Base-by-base conservation (phyloP, 1,284 basidiomycete genomes). In the Omphalotus olearius region DNA sequence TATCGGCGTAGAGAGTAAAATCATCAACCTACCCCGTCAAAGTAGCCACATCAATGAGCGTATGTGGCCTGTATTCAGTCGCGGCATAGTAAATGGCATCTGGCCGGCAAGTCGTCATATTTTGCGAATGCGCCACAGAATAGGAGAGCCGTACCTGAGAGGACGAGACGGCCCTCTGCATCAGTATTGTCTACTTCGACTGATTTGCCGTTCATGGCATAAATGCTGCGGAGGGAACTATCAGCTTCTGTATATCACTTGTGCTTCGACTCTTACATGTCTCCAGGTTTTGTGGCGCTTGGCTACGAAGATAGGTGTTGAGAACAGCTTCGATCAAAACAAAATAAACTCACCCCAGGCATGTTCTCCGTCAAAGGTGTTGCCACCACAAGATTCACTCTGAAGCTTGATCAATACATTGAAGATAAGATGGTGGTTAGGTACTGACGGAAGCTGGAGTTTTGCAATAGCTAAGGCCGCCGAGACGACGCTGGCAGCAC, bases 181-280 rank as follows among this genome's bases (percentile, higher is more conserved):
- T 93, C 91, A 0, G 91, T 93, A 69, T 93, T 93, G 69, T 93
- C 90, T 36, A 94, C 80, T 65, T 94, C 90, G 30, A 95, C 79
- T 0, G 86, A 84, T 67, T 92, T 91, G 38, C 92, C 91, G 63
- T 93, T 93, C 83, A 91, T 91, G 5, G 91, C 88, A 59, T 90
- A 87, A 56, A 94, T 66, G 49, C 91, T 91, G 61, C 6, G 23
- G n/a, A 43, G 50, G 41, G 16, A 45, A 28, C 16, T 10, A 18
- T 14, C 6, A 25, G 44, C 17, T n/a, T 23, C 40, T 35, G 11
- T 14, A 46, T 42, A 30, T 42, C 10, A 41, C 25, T 43, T 13
- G 1, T 18, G 65, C 79, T 10, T 33, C 13, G 9, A 9, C 3
- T 33, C 30, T 45, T 54, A 89, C 86, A 90, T 76, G 59, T 91